Evolutionary conservation across 345 rosid genomes (phyloP).

Genomic region (Melaleuca alternifolia): DNA sequence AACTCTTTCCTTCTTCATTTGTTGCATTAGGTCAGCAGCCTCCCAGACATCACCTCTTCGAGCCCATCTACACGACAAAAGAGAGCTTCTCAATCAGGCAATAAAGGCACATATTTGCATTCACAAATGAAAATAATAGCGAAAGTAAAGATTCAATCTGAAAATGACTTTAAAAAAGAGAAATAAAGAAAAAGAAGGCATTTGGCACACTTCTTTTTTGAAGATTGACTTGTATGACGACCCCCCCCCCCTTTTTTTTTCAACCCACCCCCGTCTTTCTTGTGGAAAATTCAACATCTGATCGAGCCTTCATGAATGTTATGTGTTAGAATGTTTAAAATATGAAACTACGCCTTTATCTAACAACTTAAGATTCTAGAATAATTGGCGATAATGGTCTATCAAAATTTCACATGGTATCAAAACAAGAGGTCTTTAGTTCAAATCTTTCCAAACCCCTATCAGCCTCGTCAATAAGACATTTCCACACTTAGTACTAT

Average conservation of each 20-base stretch:
- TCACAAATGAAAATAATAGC: neutral
- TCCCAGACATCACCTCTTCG: slow-evolving; percentile 98
- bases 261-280: neutral
- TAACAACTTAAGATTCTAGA: no score
- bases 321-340: no score
- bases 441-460: no score
- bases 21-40: slow-evolving; percentile 91
- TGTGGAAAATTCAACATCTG: neutral
- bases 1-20: slow-evolving; percentile 82
- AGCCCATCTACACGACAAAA: slow-evolving; percentile 61
- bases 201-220: neutral
- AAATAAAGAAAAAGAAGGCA: neutral
- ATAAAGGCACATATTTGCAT: neutral
- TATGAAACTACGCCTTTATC: no score
- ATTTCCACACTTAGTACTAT: no score
- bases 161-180: neutral
- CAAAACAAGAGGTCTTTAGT: no score
- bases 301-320: neutral
- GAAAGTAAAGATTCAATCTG: neutral
- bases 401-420: no score
- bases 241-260: neutral
- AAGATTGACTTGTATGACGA: neutral
- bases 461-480: no score
- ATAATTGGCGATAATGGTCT: no score
- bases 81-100: neutral